Base-by-base conservation (phyloP, 2,329 filamentous ascomycete species). In the Penicillium janthinellum region DNA sequence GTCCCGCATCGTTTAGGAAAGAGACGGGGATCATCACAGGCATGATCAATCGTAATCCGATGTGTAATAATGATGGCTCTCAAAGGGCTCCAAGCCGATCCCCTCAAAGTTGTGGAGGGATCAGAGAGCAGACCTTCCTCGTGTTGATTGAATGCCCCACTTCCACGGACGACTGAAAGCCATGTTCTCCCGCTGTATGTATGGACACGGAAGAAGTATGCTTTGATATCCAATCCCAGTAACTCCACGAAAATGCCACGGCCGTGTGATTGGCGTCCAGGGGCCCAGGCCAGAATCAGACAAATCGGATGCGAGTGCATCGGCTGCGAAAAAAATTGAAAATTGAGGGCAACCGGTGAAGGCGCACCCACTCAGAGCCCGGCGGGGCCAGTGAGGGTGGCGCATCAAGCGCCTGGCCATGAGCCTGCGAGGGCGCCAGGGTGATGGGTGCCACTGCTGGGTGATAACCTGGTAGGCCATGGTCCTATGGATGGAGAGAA, bases 141-240 rank as follows among this genome's bases (percentile, higher is more conserved):
- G 47, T 49, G 47, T 49, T 49, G 47, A 49, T 49, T 31, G 44
- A 47, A 5, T 20, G 47, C 47, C 47, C 47, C 47, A 49, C 47
- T 35, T 11, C 28, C 22, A 47, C 44, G 47, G 47, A 35, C 31
- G 47, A 49, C 28, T 35, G 28, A 31, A 35, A 14, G 47, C 10
- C n/a, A 6, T 35, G 47, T 49, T 49, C 47, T 49, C 47, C 44
- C 42, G 15, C 42, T 25, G 42, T 45, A 45, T n/a, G 17, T 42
- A 45, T 10, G 25, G 44, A 47, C 20, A 45, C 15, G 15, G 44
- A 47, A 25, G 12, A 42, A 17, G 31, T 41, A 42, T 42, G 17
- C 39, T 42, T 11, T 17, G 4, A 17, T 20, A 5, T 28, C 22
- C 14, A 28, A 28, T 28, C 22, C 45, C 45, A 3, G 28, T 17